Evolutionary conservation across 148 eudicot species (phyloP).

Genomic region (Fagopyrum tataricum): DNA sequence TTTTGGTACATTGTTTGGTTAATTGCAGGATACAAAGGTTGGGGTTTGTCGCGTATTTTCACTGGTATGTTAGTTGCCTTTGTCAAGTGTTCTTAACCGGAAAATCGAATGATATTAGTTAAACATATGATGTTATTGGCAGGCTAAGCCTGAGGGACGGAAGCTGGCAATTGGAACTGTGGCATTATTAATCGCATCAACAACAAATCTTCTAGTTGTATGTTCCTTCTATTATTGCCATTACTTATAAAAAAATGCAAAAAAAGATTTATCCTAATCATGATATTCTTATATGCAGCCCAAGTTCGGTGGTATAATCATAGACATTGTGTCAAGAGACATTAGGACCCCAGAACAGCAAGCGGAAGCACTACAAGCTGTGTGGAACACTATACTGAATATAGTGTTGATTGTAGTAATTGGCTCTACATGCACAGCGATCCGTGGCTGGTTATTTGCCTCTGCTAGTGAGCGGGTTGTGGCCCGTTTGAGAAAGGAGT

Average conservation of each 20-base stretch:
- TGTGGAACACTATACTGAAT: conserved; percentile 55
- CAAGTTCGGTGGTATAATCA: conserved; percentile 75
- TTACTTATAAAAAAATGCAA: not conserved
- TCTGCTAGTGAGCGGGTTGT: conserved; percentile 94
- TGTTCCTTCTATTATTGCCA: conserved; percentile 14
- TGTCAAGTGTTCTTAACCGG: not conserved
- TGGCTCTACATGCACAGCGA: conserved; percentile 60
- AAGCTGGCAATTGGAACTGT: conserved; percentile 62
- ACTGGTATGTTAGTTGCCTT: conserved; percentile 47
- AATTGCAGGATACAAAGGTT: conserved; percentile 66
- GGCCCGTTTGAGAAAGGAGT: conserved; percentile 69
- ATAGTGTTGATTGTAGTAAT: conserved; percentile 58
- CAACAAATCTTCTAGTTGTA: conserved; percentile 70
- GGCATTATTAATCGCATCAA: conserved; percentile 70
- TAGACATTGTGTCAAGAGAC: conserved; percentile 86
- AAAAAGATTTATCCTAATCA: not conserved
- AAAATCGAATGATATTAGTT: not conserved
- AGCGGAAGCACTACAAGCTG: conserved; percentile 49
- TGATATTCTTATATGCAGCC: conserved; percentile 46
- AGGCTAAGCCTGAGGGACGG: conserved; percentile 85
- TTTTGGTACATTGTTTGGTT: not conserved
- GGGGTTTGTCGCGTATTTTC: conserved; percentile 61
- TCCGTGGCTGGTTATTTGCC: conserved; percentile 80
- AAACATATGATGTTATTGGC: conserved; percentile 12
- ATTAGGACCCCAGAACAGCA: conserved; percentile 56